These are phyloP conservation scores for Peniophora sp. DNA, from an alignment of 1,284 basidiomycete genomes.

Conservation along the genomic window DNA sequence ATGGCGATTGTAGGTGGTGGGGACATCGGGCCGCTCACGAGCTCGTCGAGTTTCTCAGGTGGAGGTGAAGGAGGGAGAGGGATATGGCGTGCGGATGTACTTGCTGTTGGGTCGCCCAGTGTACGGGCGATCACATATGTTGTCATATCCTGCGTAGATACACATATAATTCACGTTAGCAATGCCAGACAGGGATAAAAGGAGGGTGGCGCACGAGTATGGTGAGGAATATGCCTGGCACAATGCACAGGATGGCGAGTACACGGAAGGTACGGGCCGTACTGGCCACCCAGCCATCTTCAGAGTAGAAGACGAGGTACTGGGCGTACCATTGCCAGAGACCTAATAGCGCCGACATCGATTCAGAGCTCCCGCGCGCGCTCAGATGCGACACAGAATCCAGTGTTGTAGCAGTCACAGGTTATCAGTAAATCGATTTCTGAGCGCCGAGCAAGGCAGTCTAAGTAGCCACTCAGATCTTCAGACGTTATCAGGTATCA, in stretches of 20 bases:
- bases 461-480: too few relatives aligned
- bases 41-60: conserved; percentile 1
- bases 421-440: too few relatives aligned
- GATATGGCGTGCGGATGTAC: conserved; percentile 10
- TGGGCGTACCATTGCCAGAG: conserved; percentile 54
- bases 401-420: too few relatives aligned
- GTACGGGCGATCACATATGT: conserved; percentile 81
- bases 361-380: too few relatives aligned
- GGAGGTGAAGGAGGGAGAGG: conserved; percentile 3
- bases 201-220: conserved; percentile 43
- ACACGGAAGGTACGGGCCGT: conserved; percentile 58
- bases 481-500: too few relatives aligned
- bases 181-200: neutral
- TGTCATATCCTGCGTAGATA: conserved; percentile 50
- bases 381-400: too few relatives aligned
- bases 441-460: too few relatives aligned
- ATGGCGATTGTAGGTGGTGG: conserved; percentile 21
- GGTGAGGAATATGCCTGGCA: conserved; percentile 59
- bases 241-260: conserved; percentile 50
- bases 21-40: conserved; percentile 9
- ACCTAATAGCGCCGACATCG: neutral
- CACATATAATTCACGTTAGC: too few relatives aligned
- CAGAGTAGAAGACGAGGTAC: conserved; percentile 53
- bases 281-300: conserved; percentile 60
- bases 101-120: conserved; percentile 42